phyloP scores from a whole-genome alignment of 768 basidiomycete species.

The Pleurotus tuoliensis region DNA sequence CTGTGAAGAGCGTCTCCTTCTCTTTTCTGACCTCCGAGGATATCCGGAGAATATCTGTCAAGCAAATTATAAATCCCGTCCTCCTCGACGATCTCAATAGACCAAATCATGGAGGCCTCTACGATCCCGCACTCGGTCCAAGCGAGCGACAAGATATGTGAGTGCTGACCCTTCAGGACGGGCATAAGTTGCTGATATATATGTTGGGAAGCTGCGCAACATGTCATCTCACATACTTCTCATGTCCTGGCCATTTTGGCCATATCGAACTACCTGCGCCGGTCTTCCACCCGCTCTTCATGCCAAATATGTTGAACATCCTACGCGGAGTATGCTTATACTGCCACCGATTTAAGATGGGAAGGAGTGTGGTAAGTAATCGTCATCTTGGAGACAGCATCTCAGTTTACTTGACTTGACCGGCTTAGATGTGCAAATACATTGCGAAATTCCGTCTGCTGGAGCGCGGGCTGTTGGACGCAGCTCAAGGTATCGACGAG shows the following conservation, averaged over 20 bases:
- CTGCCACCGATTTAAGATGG: conserved; percentile 89
- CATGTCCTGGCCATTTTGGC: conserved; percentile 97
- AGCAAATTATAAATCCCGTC: conserved; percentile 91
- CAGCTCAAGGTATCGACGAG: conserved; percentile 73
- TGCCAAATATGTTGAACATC: conserved; percentile 84
- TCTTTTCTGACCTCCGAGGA: conserved; percentile 89
- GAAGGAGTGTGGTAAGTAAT: conserved; percentile 57
- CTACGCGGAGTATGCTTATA: conserved; percentile 88
- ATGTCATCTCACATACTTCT: conserved; percentile 88
- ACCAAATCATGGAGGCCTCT: conserved; percentile 89
- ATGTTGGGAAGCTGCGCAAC: conserved; percentile 72
- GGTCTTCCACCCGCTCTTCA: conserved; percentile 95
- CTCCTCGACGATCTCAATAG: conserved; percentile 91
- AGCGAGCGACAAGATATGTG: conserved; percentile 87
- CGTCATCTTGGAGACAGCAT: not conserved
- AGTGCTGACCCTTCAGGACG: conserved; percentile 21
- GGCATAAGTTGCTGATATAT: not conserved
- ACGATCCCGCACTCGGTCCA: conserved; percentile 94
- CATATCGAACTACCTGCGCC: conserved; percentile 96
- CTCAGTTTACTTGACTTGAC: conserved; percentile 4
- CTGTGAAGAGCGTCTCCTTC: conserved; percentile 83
- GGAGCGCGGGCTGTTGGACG: conserved; percentile 84
- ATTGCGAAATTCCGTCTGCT: conserved; percentile 82
- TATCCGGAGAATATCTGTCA: conserved; percentile 92
- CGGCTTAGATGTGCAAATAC: conserved; percentile 70